Percentiles rank a stretch among this genome's conserved stretches.
phyloP scores from a whole-genome alignment of 805 yeast genomes.

The Lachancea kluyveri region DNA sequence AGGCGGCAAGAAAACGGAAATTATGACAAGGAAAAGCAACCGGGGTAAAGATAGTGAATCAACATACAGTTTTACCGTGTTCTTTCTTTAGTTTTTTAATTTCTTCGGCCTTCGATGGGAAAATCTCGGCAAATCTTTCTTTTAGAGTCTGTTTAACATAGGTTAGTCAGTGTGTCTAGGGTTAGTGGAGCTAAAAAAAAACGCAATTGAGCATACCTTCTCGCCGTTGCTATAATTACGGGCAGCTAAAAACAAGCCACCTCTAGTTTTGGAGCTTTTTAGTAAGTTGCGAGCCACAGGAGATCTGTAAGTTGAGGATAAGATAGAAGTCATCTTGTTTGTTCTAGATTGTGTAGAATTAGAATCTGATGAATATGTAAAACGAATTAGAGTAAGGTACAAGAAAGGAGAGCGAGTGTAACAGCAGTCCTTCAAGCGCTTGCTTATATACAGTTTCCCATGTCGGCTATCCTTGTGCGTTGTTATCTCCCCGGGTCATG shows the following conservation, averaged over 20 bases:
- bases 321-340: neutral
- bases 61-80: slow-evolving; percentile 72
- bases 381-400: too few relatives aligned
- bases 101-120: slow-evolving; percentile 90
- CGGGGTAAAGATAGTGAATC: too few relatives aligned
- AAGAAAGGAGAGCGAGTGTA: too few relatives aligned
- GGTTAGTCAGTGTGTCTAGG: slow-evolving; percentile 31
- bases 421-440: neutral
- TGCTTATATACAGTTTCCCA: slow-evolving; percentile 5
- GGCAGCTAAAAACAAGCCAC: slow-evolving; percentile 7
- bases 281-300: slow-evolving; percentile 6
- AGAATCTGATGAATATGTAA: neutral
- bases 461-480: slow-evolving; percentile 1
- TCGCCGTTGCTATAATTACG: slow-evolving; percentile 13
- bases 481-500: too few relatives aligned
- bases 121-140: slow-evolving; percentile 87
- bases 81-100: slow-evolving; percentile 78
- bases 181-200: too few relatives aligned
- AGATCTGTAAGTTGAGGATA: slow-evolving; percentile 6
- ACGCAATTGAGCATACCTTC: too few relatives aligned
- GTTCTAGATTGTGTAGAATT: slow-evolving; percentile 2
- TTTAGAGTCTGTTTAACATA: too few relatives aligned
- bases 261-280: slow-evolving; percentile 2
- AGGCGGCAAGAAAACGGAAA: too few relatives aligned
- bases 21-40: too few relatives aligned